These are phyloP conservation scores for Niebla homalea DNA, from an alignment of 495 filamentous ascomycete genomes.

Conservation along the genomic window DNA sequence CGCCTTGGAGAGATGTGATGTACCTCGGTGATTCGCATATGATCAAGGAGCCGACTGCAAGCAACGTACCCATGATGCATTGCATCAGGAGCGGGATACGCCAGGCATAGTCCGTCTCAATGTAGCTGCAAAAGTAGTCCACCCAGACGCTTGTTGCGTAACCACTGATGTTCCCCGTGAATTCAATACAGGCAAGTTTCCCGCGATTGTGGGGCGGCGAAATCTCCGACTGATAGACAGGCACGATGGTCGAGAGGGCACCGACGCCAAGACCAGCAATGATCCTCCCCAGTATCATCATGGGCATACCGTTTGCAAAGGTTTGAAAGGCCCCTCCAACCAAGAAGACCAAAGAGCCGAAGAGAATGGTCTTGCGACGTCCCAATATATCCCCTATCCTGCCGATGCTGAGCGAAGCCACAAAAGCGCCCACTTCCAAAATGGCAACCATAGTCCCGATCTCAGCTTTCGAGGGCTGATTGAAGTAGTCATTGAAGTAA, in stretches of 20 bases:
- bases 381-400: slow-evolving; percentile 85
- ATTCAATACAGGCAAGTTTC: slow-evolving; percentile 93
- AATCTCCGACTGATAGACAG: slow-evolving; percentile 96
- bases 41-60: slow-evolving; percentile 73
- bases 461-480: slow-evolving; percentile 68
- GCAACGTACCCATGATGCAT: slow-evolving; percentile 78
- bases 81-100: slow-evolving; percentile 84
- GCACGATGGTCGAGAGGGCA: slow-evolving; percentile 90
- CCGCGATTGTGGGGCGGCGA: slow-evolving; percentile 92
- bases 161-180: slow-evolving; percentile 89
- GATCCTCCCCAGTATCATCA: slow-evolving; percentile 88
- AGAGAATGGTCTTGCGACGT: slow-evolving; percentile 79
- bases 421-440: slow-evolving; percentile 82
- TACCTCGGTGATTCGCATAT: slow-evolving; percentile 95
- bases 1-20: slow-evolving; percentile 10
- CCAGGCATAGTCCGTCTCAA: slow-evolving; percentile 77
- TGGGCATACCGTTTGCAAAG: slow-evolving; percentile 65
- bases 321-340: slow-evolving; percentile 78
- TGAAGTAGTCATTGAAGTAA: slow-evolving; percentile 83
- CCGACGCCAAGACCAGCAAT: slow-evolving; percentile 90
- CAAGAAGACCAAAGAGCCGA: slow-evolving; percentile 85
- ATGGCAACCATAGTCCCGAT: slow-evolving; percentile 96
- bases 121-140: slow-evolving; percentile 92
- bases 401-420: slow-evolving; percentile 81
- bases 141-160: slow-evolving; percentile 97